Conservation (phyloP, 441 rosid genomes). For the Euphorbia celastroides region DNA sequence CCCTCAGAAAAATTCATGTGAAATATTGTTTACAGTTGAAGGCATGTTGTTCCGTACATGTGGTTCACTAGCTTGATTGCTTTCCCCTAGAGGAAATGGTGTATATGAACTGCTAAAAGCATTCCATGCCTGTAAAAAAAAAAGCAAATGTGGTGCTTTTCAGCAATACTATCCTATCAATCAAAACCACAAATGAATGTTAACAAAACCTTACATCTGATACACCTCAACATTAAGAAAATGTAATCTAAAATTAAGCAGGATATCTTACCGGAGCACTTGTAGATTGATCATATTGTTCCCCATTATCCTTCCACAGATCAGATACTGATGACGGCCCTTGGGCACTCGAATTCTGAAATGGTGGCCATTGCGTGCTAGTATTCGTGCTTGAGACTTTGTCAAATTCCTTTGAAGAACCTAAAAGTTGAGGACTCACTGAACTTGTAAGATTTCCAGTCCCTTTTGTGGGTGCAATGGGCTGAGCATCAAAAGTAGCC, state of each 20-base stretch:
- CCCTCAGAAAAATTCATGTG: slow-evolving; percentile 42
- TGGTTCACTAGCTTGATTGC: slow-evolving; percentile 28
- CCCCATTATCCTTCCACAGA: slow-evolving; percentile 50
- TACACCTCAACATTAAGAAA: not conserved
- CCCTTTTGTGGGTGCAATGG: slow-evolving; percentile 30
- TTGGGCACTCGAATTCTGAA: slow-evolving; percentile 34
- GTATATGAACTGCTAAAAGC: slow-evolving; percentile 48
- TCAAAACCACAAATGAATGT: not conserved
- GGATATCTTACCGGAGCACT: slow-evolving; percentile 46
- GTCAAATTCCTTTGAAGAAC: slow-evolving; percentile 35
- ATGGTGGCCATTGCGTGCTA: slow-evolving; percentile 48
- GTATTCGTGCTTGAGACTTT: slow-evolving; percentile 33
- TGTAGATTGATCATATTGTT: slow-evolving; percentile 29
- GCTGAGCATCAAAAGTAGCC: slow-evolving; percentile 78
- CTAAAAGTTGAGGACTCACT: slow-evolving; percentile 23
- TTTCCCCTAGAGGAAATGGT: slow-evolving; percentile 32
- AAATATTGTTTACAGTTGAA: slow-evolving; percentile 35
- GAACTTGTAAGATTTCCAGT: slow-evolving; percentile 28
- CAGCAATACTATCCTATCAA: not conserved
- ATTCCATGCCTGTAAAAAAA: slow-evolving; percentile 56
- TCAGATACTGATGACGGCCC: slow-evolving; percentile 35
- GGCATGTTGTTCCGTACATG: slow-evolving; percentile 29
- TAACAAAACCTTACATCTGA: not conserved
- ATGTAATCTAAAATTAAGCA: not conserved
- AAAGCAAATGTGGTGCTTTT: slow-evolving; percentile 11